Percentiles rank a stretch among this genome's conserved stretches.
Conservation (phyloP, 805 yeast species). For the Candida maesae region DNA sequence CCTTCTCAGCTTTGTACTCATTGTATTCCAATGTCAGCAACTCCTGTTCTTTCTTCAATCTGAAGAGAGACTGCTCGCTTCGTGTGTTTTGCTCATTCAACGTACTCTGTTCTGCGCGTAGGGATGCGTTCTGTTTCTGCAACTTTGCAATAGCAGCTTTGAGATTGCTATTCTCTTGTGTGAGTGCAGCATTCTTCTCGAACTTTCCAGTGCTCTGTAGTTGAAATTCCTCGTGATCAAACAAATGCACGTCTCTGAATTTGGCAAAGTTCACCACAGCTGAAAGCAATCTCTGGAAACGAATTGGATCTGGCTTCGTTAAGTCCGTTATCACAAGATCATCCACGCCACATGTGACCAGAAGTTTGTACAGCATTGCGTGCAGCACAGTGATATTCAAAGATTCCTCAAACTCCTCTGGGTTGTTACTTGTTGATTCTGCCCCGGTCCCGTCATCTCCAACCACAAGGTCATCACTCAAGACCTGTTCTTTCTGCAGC, state of each 20-base stretch:
- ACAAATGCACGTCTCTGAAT: constrained; percentile 72
- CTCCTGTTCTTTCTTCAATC: constrained; percentile 61
- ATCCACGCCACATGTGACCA: constrained; percentile 68
- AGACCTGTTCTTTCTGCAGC: constrained; percentile 14
- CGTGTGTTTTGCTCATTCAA: constrained; percentile 47
- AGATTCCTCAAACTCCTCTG: constrained; percentile 35
- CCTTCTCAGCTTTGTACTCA: constrained; percentile 60
- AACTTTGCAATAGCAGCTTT: constrained; percentile 34
- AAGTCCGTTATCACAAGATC: constrained; percentile 77
- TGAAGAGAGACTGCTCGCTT: constrained; percentile 58
- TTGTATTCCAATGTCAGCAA: constrained; percentile 56
- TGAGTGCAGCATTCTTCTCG: constrained; percentile 40
- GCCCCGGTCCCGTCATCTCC: constrained; percentile 10
- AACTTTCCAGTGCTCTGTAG: constrained; percentile 48
- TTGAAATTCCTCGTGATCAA: constrained; percentile 63
- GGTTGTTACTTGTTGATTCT: constrained; percentile 10
- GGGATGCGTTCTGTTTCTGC: too few species aligned
- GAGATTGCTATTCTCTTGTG: constrained; percentile 37
- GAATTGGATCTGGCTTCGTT: constrained; percentile 66
- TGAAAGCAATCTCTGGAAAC: constrained; percentile 65
- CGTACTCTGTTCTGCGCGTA: too few species aligned
- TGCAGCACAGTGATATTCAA: constrained; percentile 53
- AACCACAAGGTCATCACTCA: constrained; percentile 7
- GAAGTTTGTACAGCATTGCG: constrained; percentile 55
- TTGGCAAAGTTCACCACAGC: constrained; percentile 84